Base-by-base conservation (phyloP, 192 early-diverging fungal genomes). In the Backusella morwellensis region DNA sequence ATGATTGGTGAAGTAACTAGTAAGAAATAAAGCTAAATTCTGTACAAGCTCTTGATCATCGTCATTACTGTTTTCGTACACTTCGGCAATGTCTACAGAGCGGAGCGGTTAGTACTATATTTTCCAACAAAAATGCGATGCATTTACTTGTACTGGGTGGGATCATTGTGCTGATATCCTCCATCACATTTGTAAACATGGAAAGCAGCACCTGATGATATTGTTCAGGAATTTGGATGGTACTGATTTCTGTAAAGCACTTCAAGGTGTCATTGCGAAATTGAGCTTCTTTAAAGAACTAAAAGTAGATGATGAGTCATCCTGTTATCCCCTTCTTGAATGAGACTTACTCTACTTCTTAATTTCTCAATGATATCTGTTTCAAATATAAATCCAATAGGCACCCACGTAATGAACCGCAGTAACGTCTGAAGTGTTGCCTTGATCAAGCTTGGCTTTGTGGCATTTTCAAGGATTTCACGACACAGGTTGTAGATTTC, bases 351-450 rank as follows among this genome's bases (percentile, higher is more conserved):
- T 81, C 94, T 88, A 15, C 85, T 91, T 75, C 91, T 90, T 70
- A 99, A 79, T 66, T 89, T 93, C 75, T 89, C 90, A 68, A 99
- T 96, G 38, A 99, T 78, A 78, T 93, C 90, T 29, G 93, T 98
- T 84, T 99, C 96, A 79, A 99, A 99, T 63, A 98, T 96, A 80
- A 97, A 99, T 34, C 97, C 98, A 36, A 98, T 89, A 23, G 97
- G 97, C 79, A 99, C 95, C 98, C 98, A 99, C 86, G 93, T 97
- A 72, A 99, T 86, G 86, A 98, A 99, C 70, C 95, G 90, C 66
- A 97, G 84, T 17, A 99, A 86, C 0, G 98, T 98, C 75, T 97
- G 92, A 42, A 99, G 80, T 2, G 98, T 99, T 9, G 96, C 96
- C 70, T 85, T 88, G 71, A 99, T 96, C 71, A 99, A 87, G 38